Evolutionary conservation across 2,329 filamentous ascomycete genomes (phyloP).

Genomic region (Penicillium sp.): DNA sequence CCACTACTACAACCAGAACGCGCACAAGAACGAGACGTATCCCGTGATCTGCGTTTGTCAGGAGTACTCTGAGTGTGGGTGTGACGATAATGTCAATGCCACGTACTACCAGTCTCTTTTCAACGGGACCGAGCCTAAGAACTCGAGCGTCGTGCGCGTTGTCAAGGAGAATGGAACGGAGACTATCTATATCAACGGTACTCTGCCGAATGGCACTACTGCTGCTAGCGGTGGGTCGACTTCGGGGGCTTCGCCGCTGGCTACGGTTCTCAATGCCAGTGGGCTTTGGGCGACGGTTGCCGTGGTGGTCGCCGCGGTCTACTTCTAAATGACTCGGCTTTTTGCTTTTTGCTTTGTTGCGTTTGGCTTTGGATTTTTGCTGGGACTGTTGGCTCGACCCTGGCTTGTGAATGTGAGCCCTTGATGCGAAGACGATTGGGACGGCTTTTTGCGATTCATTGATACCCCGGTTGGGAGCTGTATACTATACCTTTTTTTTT

Average conservation of each 20-base stretch:
- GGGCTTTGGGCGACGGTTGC: conserved; percentile 47
- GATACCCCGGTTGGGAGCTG: conserved; percentile 5
- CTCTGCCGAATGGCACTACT: conserved; percentile 48
- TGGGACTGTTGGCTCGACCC: not conserved
- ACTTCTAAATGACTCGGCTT: conserved; percentile 20
- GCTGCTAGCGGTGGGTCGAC: conserved; percentile 31
- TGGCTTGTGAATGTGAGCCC: not conserved
- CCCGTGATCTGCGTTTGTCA: conserved; percentile 61
- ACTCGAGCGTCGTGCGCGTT: conserved; percentile 42
- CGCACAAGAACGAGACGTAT: conserved; percentile 50
- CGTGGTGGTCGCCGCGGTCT: conserved; percentile 38
- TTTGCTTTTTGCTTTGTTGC: not conserved
- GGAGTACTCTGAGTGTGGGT: conserved; percentile 57
- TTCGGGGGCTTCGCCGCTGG: conserved; percentile 18
- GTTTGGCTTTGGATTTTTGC: not conserved
- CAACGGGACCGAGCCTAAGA: conserved; percentile 42
- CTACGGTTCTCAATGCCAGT: conserved; percentile 31
- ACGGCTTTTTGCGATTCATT: conserved; percentile 5
- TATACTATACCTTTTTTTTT: not conserved
- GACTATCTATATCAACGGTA: conserved; percentile 52
- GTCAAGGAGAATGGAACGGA: conserved; percentile 46
- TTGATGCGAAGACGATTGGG: conserved; percentile 6
- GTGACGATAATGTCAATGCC: conserved; percentile 53
- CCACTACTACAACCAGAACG: conserved; percentile 50
- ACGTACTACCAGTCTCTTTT: conserved; percentile 47